phyloP scores from a whole-genome alignment of 2,329 filamentous ascomycete genomes.

The Phaeosphaeriaceae sp. region DNA sequence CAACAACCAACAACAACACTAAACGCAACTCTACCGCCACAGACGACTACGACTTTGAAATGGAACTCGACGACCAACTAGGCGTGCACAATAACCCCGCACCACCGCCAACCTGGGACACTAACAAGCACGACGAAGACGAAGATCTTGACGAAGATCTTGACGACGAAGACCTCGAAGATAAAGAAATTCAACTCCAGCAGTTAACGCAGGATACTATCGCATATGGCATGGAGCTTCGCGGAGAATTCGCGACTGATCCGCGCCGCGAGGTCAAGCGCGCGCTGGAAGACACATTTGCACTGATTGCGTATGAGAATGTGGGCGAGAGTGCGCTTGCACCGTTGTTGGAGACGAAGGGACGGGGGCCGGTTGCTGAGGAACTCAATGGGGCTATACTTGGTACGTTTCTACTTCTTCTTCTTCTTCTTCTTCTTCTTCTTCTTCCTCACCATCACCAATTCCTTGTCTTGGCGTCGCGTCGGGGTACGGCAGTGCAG shows the following conservation, averaged over 20 bases:
- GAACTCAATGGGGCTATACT: conserved; percentile 93
- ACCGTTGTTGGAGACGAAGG: conserved; percentile 76
- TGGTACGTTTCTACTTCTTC: conserved; percentile 56
- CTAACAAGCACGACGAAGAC: conserved; percentile 38
- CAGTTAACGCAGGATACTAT: conserved; percentile 73
- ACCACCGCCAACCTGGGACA: conserved; percentile 34
- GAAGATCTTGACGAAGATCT: conserved; percentile 50
- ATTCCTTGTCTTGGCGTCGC: too few relatives aligned
- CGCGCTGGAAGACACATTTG: conserved; percentile 83
- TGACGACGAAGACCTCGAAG: conserved; percentile 44
- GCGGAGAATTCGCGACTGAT: conserved; percentile 77
- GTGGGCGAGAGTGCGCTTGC: conserved; percentile 78
- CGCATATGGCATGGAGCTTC: conserved; percentile 78
- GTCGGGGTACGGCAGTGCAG: too few relatives aligned
- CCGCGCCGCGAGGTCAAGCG: conserved; percentile 72
- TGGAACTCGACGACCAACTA: conserved; percentile 62
- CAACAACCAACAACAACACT: conserved; percentile 32
- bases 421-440: too few relatives aligned
- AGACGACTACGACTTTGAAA: conserved; percentile 63
- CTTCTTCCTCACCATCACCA: too few relatives aligned
- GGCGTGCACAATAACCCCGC: conserved; percentile 45
- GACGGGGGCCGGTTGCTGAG: conserved; percentile 81
- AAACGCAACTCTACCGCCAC: conserved; percentile 49
- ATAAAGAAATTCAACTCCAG: conserved; percentile 36
- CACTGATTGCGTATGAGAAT: conserved; percentile 84